These are phyloP conservation scores for Clonostachys byssicola DNA, from an alignment of 2,329 filamentous ascomycete species.

Conservation along the genomic window DNA sequence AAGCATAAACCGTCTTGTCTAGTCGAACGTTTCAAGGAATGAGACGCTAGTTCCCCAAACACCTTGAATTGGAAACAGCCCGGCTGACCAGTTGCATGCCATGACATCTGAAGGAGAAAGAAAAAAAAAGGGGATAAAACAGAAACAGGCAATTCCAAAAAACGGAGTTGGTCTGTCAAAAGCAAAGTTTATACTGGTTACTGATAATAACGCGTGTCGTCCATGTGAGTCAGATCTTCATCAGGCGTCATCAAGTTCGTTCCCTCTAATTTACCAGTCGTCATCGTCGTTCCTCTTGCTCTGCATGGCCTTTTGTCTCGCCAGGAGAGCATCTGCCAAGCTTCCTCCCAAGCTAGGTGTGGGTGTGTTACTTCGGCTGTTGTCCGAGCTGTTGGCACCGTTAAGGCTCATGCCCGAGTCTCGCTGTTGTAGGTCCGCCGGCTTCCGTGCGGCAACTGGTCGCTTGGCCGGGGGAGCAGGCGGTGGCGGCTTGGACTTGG, in stretches of 20 bases:
- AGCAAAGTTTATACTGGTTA: conserved; percentile 4
- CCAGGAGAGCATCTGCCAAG: conserved; percentile 73
- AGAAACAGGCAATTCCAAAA: conserved; percentile 1
- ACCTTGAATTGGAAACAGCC: too few relatives aligned
- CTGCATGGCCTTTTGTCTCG: conserved; percentile 73
- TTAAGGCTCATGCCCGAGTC: conserved; percentile 67
- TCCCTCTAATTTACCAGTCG: conserved; percentile 50
- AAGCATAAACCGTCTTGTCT: too few relatives aligned
- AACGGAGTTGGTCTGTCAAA: background rate
- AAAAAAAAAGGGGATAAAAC: conserved; percentile 6
- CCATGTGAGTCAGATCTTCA: conserved; percentile 1
- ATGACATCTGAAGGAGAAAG: background rate
- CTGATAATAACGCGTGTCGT: conserved; percentile 1
- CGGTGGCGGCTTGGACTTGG: conserved; percentile 64
- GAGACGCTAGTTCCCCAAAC: too few relatives aligned
- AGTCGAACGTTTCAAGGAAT: too few relatives aligned
- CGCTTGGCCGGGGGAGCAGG: conserved; percentile 79
- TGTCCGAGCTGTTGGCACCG: conserved; percentile 38
- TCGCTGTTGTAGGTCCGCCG: conserved; percentile 63
- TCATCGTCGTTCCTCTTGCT: conserved; percentile 65
- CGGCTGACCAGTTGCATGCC: too few relatives aligned
- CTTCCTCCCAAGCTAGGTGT: conserved; percentile 70
- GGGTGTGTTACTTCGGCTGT: conserved; percentile 67
- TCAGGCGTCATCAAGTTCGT: conserved; percentile 14
- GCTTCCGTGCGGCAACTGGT: conserved; percentile 69